Evolutionary conservation across 805 yeast species (phyloP).

Genomic region (Pichia thaimueangensis): DNA sequence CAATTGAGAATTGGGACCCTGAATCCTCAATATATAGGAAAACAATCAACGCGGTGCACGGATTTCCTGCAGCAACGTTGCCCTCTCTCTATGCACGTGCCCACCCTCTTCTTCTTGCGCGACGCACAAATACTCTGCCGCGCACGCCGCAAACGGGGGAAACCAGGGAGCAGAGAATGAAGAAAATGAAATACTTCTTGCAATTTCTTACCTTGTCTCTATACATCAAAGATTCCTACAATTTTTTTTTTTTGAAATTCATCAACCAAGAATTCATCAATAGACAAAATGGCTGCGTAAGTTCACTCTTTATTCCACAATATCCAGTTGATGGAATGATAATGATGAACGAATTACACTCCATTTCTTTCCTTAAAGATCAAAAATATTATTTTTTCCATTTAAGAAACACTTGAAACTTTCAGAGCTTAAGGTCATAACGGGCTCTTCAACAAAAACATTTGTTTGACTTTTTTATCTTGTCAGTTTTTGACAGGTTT

Average conservation of each 20-base stretch:
- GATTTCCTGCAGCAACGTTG: background rate
- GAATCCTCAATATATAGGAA: too few species aligned
- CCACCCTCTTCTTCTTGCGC: background rate
- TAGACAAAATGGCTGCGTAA: slow-evolving; percentile 24
- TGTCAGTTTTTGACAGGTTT: slow-evolving; percentile 19
- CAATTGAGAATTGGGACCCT: too few species aligned
- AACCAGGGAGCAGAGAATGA: too few species aligned
- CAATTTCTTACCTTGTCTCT: background rate
- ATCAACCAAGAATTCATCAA: background rate
- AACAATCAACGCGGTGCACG: background rate
- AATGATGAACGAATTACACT: background rate
- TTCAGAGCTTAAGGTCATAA: slow-evolving; percentile 10
- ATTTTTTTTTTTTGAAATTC: background rate
- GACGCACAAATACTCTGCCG: too few species aligned
- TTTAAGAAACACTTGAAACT: background rate
- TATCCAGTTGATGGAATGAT: background rate
- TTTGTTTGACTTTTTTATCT: slow-evolving; percentile 5
- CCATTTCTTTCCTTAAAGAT: too few species aligned
- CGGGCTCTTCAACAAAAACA: slow-evolving; percentile 13
- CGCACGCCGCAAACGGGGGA: too few species aligned
- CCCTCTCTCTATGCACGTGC: background rate
- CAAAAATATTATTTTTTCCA: background rate
- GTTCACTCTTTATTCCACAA: slow-evolving; percentile 3
- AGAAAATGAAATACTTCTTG: too few species aligned
- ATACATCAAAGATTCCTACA: too few species aligned